phyloP scores from a whole-genome alignment of 139 green algal species.

The Zygnema circumcarinatum region DNA sequence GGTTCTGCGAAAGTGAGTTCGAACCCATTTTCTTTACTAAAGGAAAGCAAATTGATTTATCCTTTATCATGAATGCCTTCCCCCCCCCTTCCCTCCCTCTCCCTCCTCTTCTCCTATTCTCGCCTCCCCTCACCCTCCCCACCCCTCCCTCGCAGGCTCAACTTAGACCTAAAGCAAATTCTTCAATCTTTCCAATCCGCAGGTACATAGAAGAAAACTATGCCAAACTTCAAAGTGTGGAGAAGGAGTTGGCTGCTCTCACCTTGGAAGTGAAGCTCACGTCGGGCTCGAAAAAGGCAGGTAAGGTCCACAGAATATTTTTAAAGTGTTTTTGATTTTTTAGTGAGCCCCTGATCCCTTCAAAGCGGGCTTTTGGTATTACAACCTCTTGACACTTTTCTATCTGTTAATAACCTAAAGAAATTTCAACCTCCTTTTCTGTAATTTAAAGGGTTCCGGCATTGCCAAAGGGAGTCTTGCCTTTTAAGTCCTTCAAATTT shows the following conservation, averaged over 20 bases:
- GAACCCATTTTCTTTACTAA: not conserved
- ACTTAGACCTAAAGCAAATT: too few species aligned
- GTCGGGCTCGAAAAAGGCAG: constrained; percentile 38
- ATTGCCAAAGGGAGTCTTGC: not conserved
- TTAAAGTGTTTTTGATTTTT: not conserved
- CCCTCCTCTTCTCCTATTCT: too few species aligned
- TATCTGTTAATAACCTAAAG: not conserved
- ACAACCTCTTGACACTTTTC: not conserved
- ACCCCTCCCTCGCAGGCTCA: too few species aligned
- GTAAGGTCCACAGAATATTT: constrained; percentile 12
- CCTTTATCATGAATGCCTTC: too few species aligned
- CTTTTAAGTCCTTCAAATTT: too few species aligned
- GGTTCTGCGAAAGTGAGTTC: constrained; percentile 21
- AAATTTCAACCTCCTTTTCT: not conserved
- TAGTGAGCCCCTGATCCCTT: too few species aligned
- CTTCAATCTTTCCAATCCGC: not conserved
- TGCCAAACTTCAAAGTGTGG: constrained; percentile 36
- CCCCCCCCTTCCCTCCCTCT: too few species aligned
- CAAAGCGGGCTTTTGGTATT: not conserved
- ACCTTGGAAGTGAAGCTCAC: constrained; percentile 47
- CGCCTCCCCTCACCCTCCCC: too few species aligned
- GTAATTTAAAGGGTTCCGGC: not conserved
- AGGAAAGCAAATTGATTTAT: too few species aligned
- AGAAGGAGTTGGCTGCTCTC: constrained; percentile 39
- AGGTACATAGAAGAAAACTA: constrained; percentile 51